Percentiles rank a stretch among this genome's conserved stretches.
Evolutionary conservation across 805 yeast genomes (phyloP).

Genomic region (Lachancea dasiensis): DNA sequence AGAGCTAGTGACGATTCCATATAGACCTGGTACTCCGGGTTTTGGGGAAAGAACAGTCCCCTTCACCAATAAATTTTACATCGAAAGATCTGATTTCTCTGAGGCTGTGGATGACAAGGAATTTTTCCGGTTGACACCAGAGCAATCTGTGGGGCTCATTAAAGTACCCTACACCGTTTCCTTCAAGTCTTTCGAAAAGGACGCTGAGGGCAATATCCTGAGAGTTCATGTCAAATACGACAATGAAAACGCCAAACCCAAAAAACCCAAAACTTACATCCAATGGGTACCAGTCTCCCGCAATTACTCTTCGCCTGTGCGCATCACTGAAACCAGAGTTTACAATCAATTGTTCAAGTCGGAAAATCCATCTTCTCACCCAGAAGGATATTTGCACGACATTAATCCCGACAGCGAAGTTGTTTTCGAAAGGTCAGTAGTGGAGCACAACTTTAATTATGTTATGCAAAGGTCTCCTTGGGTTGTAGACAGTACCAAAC

Average conservation of each 20-base stretch:
- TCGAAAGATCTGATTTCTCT: slow-evolving; percentile 85
- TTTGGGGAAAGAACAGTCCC: slow-evolving; percentile 73
- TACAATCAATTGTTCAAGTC: slow-evolving; percentile 84
- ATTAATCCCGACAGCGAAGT: slow-evolving; percentile 76
- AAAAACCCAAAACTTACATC: slow-evolving; percentile 90
- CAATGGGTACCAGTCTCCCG: slow-evolving; percentile 88
- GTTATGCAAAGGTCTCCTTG: slow-evolving; percentile 70
- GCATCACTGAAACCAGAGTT: slow-evolving; percentile 70
- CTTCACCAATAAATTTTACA: slow-evolving; percentile 71
- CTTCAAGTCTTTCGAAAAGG: slow-evolving; percentile 60
- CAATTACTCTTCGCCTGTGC: slow-evolving; percentile 56
- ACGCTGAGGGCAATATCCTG: slow-evolving; percentile 50
- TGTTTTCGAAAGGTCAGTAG: slow-evolving; percentile 54
- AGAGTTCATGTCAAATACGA: slow-evolving; percentile 78
- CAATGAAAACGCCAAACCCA: slow-evolving; percentile 46
- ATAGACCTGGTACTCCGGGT: slow-evolving; percentile 76
- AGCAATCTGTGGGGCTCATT: slow-evolving; percentile 90
- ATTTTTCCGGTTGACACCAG: slow-evolving; percentile 89
- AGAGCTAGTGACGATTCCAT: slow-evolving; percentile 72
- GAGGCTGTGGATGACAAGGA: slow-evolving; percentile 53
- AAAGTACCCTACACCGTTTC: slow-evolving; percentile 81
- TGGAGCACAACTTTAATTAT: slow-evolving; percentile 73
- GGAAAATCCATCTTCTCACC: slow-evolving; percentile 84
- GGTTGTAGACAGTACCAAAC: slow-evolving; percentile 51
- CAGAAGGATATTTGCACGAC: slow-evolving; percentile 83